phyloP scores from a whole-genome alignment of 1,284 basidiomycete species.

The Heterobasidion parviporum region DNA sequence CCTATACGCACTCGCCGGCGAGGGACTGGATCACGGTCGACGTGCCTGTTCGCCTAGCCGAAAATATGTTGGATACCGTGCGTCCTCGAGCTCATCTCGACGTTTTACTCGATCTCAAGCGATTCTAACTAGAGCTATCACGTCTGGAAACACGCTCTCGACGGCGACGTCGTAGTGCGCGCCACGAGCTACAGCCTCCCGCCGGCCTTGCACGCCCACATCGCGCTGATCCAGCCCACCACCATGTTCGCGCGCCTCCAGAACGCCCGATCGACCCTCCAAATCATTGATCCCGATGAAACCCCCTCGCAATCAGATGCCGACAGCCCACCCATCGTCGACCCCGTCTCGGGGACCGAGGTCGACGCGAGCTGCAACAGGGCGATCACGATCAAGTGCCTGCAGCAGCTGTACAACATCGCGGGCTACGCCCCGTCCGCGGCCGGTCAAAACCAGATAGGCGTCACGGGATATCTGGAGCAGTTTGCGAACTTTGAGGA shows the following conservation, averaged over 20 bases:
- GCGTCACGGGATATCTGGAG: conserved; percentile 46
- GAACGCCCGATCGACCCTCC: conserved; percentile 22
- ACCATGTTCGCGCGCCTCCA: conserved; percentile 56
- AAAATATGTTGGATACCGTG: conserved; percentile 34
- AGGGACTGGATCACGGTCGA: conserved; percentile 62
- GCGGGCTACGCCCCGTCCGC: conserved; percentile 31
- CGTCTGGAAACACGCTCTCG: conserved; percentile 46
- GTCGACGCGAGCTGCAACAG: conserved; percentile 36
- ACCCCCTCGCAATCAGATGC: conserved; percentile 17
- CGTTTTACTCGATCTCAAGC: conserved; percentile 28
- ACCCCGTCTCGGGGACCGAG: conserved; percentile 23
- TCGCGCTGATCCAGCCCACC: conserved; percentile 71
- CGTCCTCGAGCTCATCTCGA: background rate
- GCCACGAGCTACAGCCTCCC: conserved; percentile 68
- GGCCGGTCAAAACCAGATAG: conserved; percentile 38
- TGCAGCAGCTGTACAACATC: conserved; percentile 44
- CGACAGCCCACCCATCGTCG: conserved; percentile 18
- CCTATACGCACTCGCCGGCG: conserved; percentile 44
- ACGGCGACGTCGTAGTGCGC: conserved; percentile 50
- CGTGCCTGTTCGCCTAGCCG: conserved; percentile 52
- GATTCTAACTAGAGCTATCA: conserved; percentile 6
- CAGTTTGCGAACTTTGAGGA: conserved; percentile 44
- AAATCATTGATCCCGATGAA: background rate
- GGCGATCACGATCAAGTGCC: conserved; percentile 22
- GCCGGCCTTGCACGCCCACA: conserved; percentile 45